Evolutionary conservation across 2,329 filamentous ascomycete genomes (phyloP).

Genomic region (Colletotrichum incanum): DNA sequence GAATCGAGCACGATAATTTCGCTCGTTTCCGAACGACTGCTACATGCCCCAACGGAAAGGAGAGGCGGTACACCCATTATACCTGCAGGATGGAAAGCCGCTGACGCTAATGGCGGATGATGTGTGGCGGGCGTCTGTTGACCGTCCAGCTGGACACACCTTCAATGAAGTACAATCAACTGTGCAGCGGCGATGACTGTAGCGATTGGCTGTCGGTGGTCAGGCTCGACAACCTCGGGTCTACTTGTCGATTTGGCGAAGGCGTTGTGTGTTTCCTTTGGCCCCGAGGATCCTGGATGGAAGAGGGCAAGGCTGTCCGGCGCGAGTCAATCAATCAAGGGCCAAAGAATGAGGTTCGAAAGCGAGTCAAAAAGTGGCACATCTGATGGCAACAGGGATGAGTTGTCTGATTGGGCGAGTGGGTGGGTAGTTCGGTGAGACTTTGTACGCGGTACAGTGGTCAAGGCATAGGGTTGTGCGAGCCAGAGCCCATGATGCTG

Average conservation of each 20-base stretch:
- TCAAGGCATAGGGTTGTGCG: conserved; percentile 13
- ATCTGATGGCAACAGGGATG: conserved; percentile 32
- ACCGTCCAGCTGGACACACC: conserved; percentile 3
- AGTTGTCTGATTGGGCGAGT: conserved; percentile 33
- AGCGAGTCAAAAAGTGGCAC: conserved; percentile 32
- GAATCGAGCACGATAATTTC: conserved; percentile 30
- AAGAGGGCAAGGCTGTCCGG: conserved; percentile 15
- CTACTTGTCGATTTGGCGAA: conserved; percentile 24
- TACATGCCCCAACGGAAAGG: conserved; percentile 6
- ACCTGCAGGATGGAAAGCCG: conserved; percentile 7
- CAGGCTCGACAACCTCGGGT: conserved; percentile 30
- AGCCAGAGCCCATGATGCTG: conserved; percentile 4
- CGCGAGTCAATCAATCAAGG: conserved; percentile 40
- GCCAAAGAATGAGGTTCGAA: conserved; percentile 25
- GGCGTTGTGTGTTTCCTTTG: conserved; percentile 18
- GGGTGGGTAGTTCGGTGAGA: conserved; percentile 34
- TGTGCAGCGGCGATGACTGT: background rate
- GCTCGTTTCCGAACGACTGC: conserved; percentile 2
- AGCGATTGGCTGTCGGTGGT: background rate
- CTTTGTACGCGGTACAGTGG: conserved; percentile 27
- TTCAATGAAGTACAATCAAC: background rate
- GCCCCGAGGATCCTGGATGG: conserved; percentile 4
- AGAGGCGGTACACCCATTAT: background rate
- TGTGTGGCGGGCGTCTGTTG: conserved; percentile 17
- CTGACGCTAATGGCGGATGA: conserved; percentile 31